Evolutionary conservation across 164 flowering plant species (phyloP).

Genomic region (Chloranthus sessilifolius): DNA sequence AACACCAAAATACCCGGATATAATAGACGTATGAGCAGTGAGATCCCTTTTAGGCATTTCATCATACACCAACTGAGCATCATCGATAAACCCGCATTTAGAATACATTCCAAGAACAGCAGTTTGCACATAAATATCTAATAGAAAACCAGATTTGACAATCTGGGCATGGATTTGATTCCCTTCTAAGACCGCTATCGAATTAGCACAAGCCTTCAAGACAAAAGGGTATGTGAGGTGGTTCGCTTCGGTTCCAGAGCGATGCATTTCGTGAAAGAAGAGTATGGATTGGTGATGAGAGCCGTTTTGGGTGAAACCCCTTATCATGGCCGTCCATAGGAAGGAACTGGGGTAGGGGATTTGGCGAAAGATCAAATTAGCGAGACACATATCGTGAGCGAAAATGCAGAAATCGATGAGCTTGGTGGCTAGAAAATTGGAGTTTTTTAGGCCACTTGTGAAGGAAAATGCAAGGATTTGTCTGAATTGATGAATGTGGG

Average conservation of each 20-base stretch:
- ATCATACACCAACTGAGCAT: conserved; percentile 16
- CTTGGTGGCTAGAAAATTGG: conserved; percentile 16
- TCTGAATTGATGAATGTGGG: conserved; percentile 12
- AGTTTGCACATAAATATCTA: conserved; percentile 9
- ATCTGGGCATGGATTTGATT: conserved; percentile 14
- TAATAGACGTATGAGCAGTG: conserved; percentile 12
- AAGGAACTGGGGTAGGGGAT: conserved; percentile 17
- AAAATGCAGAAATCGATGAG: conserved; percentile 19
- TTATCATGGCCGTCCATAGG: conserved; percentile 21
- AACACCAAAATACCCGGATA: conserved; percentile 13
- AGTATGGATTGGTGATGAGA: conserved; percentile 9
- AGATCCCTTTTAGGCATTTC: conserved; percentile 22
- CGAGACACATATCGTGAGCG: conserved; percentile 6
- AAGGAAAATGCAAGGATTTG: conserved; percentile 18
- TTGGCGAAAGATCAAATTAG: conserved; percentile 15
- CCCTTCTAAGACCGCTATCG: conserved; percentile 10
- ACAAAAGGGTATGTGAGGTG: conserved; percentile 21
- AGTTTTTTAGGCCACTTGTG: conserved; percentile 15
- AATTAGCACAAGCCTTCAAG: conserved; percentile 15
- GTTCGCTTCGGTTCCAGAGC: conserved; percentile 1
- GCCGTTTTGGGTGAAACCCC: conserved; percentile 19
- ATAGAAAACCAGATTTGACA: conserved; percentile 12
- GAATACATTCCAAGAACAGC: conserved; percentile 14
- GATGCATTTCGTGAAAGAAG: conserved; percentile 12
- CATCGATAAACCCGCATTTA: conserved; percentile 6